phyloP scores from a whole-genome alignment of 1,139 yeast genomes.

The Diutina neorugosa region DNA sequence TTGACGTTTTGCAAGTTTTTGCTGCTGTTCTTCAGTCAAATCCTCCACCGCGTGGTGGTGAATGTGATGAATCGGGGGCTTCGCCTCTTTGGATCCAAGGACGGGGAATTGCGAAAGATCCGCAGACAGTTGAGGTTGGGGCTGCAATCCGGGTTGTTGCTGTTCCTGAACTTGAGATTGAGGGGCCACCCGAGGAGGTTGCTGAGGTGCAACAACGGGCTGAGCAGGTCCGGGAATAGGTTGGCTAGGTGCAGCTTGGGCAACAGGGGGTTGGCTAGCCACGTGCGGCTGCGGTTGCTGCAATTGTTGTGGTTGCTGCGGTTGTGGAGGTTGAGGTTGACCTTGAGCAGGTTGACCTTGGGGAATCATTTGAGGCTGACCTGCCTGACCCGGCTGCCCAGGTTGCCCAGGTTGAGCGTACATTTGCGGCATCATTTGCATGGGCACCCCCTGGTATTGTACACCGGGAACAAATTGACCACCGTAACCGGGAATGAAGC shows the following conservation, averaged over 20 bases:
- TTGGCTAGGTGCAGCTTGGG: slow-evolving; percentile 5
- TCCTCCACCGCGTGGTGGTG: slow-evolving; percentile 18
- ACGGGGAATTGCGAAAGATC: slow-evolving; percentile 41
- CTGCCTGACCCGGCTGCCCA: slow-evolving; percentile 10
- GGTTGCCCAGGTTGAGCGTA: slow-evolving; percentile 7
- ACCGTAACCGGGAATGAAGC: slow-evolving; percentile 16
- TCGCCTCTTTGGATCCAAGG: slow-evolving; percentile 29
- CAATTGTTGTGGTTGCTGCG: slow-evolving; percentile 6
- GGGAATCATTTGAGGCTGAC: slow-evolving; percentile 8
- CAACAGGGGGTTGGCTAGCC: slow-evolving; percentile 6
- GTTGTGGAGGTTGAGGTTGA: slow-evolving; percentile 9
- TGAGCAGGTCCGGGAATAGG: neutral
- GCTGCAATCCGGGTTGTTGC: neutral
- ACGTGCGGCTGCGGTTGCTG: slow-evolving; percentile 10
- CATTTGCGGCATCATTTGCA: slow-evolving; percentile 6
- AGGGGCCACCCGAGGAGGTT: neutral
- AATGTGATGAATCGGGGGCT: slow-evolving; percentile 8
- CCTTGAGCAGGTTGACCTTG: slow-evolving; percentile 5
- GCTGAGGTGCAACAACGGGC: neutral
- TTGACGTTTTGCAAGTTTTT: slow-evolving; percentile 55
- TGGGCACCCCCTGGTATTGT: slow-evolving; percentile 17
- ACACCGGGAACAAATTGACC: slow-evolving; percentile 11
- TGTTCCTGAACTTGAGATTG: neutral
- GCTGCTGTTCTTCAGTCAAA: slow-evolving; percentile 36
- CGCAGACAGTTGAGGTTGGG: slow-evolving; percentile 10